Evolutionary conservation across 2,329 filamentous ascomycete genomes (phyloP), one percentile per base, ranked within the genome.

Genomic region (Phaeomoniella chlamydospora): DNA sequence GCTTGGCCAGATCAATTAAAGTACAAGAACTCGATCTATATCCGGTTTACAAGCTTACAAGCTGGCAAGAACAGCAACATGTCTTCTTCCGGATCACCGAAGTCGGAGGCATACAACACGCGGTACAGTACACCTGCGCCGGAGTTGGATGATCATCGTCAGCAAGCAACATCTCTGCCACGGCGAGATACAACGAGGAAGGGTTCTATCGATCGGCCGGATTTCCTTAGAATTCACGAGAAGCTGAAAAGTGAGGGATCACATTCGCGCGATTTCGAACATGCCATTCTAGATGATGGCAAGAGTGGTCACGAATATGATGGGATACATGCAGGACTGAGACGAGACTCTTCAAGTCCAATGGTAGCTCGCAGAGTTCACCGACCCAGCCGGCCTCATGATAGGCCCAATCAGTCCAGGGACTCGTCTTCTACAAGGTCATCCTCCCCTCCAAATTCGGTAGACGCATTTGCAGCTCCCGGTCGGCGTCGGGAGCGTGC

Each of bases 391-490:
- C 53, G 47, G 29, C 53, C 56, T 38, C 58, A 55, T 39, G 61
- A 64, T 35, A 48, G 51, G 30, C 51, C 44, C 40, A 55, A 47
- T 36, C 47, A 57, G 34, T 69, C 67, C 26, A 55, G 64, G 39
- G 56, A 56, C 14, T 67, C 64, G 13, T 71, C 68, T 3, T 69
- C 69, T 15, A 74, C 72, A 33, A 72, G 84, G 37, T 85, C 83
- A 1, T 64, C 74, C 2, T 96, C 90, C 4, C 88, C 88, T 9
- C 90, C 90, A 5, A 98, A 94, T 57, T 98, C 90, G 0, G 86
- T 98, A 35, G 93, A 96, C 56, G 90, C 90, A 3, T 98, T 98
- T 57, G 90, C 90, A 13, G 83, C 90, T 50, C 83, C 84, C 37
- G 80, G 85, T 35, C 82, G 85, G 40, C 79, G 87, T 40, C 22